Evolutionary conservation across 352 stramenopile species (phyloP), one percentile per base, ranked within the genome.

Genomic region (Pythium insidiosum): DNA sequence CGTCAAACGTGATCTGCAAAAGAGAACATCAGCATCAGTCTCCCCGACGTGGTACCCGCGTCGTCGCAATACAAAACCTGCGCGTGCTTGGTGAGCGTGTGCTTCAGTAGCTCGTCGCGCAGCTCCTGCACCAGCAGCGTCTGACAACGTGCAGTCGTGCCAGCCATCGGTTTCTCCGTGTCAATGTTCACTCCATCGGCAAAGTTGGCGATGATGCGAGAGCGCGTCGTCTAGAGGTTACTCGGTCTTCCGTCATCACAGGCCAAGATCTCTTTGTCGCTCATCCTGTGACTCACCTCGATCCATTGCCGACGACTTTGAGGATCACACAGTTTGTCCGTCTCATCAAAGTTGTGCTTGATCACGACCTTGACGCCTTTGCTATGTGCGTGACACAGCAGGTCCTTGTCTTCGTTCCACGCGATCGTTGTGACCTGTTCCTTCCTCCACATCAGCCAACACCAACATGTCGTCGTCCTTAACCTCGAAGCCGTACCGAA

Each of bases 151-250:
- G 74, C 66, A 0, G 52, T 50, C 1, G 46, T 34, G 2, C 73
- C 73, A 15, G 66, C 47, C 59, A 88, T 77, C 15, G 73, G 49
- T 24, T 76, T 82, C 45, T 92, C 79, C 13, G 68, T 92, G 47
- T 92, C 79, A 29, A 92, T 86, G 38, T 92, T 92, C 33, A 92
- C 76, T 7, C 79, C 79, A 38, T 92, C 79, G 2, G 79, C 74
- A 34, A 80, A 82, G 42, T 84, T 88, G 20, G 47, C 24, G 13
- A 81, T 61, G 29, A 89, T 87, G 18, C 58, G 67, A n/a, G n/a
- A n/a, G n/a, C n/a, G n/a, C n/a, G n/a, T n/a, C n/a, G n/a, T n/a
- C n/a, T n/a, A n/a, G n/a, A n/a, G n/a, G n/a, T n/a, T n/a, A n/a
- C 11, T 58, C 44, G 61, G 88, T 88, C 15, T 68, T 73, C 13